Conservation (phyloP, 345 rosid genomes). For the Eucalyptus marginata region DNA sequence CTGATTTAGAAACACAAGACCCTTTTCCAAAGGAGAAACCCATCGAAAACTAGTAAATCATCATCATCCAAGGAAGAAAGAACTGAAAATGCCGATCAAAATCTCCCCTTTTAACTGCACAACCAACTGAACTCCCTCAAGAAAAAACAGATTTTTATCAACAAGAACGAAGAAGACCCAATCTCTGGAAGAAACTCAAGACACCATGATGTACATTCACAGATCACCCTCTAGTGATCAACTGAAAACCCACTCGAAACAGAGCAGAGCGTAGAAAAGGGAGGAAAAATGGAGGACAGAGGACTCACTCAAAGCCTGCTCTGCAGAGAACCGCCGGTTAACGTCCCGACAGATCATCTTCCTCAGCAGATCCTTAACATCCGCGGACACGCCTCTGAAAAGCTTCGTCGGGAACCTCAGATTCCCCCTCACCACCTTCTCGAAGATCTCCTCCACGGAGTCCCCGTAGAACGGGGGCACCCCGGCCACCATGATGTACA, state of each 20-base stretch:
- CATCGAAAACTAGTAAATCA: background rate
- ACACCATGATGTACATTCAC: background rate
- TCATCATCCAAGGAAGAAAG: background rate
- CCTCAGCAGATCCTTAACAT: conserved; percentile 63
- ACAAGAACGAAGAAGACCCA: background rate
- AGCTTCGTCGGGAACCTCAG: conserved; percentile 53
- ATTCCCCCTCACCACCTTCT: conserved; percentile 59
- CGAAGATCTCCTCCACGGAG: conserved; percentile 56
- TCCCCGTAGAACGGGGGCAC: conserved; percentile 85
- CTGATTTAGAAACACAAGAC: background rate
- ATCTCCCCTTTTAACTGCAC: background rate
- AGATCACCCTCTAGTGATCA: background rate
- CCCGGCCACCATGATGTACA: conserved; percentile 72
- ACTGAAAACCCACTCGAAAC: background rate
- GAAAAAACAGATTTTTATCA: background rate
- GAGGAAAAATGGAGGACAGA: too few species aligned
- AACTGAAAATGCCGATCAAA: background rate
- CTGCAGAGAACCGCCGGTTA: conserved; percentile 62
- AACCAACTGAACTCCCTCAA: background rate
- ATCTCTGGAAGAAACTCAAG: background rate
- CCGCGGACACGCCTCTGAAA: conserved; percentile 41
- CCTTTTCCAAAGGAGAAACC: background rate
- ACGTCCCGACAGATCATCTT: conserved; percentile 78
- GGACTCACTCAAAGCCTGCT: conserved; percentile 66
- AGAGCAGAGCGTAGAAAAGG: background rate